Percentiles rank a stretch among this genome's conserved stretches.
These are phyloP conservation scores for Phaeotremella skinneri DNA, from an alignment of 768 basidiomycete genomes.

Conservation along the genomic window DNA sequence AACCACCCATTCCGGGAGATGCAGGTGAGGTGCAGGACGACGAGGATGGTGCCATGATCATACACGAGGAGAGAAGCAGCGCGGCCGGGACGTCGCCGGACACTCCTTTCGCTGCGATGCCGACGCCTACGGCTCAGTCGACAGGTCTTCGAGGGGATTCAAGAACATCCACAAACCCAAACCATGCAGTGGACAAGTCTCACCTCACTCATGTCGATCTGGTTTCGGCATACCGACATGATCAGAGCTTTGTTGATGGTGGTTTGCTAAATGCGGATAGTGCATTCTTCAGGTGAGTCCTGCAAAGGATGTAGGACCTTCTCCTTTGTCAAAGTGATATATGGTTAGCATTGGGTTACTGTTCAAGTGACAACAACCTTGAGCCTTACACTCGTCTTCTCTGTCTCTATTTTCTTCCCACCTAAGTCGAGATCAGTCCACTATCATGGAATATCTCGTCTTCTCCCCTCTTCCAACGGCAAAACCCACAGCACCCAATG, in stretches of 20 bases:
- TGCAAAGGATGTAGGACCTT: neutral
- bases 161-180: too few relatives aligned
- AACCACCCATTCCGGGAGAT: neutral
- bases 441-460: constrained; percentile 27
- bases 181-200: too few relatives aligned
- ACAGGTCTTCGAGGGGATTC: too few relatives aligned
- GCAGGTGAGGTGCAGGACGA: neutral
- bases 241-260: neutral
- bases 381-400: neutral
- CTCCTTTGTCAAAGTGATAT: neutral
- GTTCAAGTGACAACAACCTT: neutral
- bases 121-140: neutral
- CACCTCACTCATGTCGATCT: too few relatives aligned
- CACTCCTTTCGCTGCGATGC: neutral
- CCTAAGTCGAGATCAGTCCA: too few relatives aligned
- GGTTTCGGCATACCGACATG: too few relatives aligned
- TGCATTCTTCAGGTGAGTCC: neutral
- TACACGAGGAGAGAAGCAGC: neutral
- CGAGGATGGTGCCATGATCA: neutral
- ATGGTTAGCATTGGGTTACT: neutral
- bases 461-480: constrained; percentile 23
- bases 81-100: neutral
- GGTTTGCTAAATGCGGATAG: neutral
- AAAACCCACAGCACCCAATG: neutral
- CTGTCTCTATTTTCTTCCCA: neutral